Conservation (phyloP, 352 stramenopile species). For the Pythium utonaiense region DNA sequence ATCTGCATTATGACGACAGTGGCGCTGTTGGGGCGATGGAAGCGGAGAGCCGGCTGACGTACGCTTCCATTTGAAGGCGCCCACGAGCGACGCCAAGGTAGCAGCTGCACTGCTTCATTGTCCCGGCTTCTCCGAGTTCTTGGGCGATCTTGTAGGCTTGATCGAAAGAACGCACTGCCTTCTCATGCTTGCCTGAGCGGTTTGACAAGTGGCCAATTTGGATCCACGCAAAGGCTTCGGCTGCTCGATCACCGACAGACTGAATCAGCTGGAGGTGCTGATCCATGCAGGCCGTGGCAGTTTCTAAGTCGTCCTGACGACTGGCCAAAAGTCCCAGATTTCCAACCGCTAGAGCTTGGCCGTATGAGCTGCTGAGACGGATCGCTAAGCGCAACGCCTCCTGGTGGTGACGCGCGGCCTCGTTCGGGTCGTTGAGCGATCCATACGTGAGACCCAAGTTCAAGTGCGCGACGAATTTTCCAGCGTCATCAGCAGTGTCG, state of each 20-base stretch:
- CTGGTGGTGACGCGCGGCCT: slow-evolving; percentile 82
- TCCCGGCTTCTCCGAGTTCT: slow-evolving; percentile 57
- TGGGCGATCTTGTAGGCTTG: slow-evolving; percentile 75
- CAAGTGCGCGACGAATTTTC: slow-evolving; percentile 83
- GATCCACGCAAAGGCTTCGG: slow-evolving; percentile 84
- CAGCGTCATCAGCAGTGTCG: slow-evolving; percentile 72
- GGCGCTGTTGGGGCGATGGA: slow-evolving; percentile 11
- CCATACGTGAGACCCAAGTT: slow-evolving; percentile 83
- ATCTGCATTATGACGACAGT: not conserved
- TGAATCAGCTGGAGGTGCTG: slow-evolving; percentile 89
- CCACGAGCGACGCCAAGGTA: slow-evolving; percentile 74
- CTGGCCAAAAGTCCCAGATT: slow-evolving; percentile 85
- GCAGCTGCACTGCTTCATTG: slow-evolving; percentile 77
- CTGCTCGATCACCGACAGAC: slow-evolving; percentile 69
- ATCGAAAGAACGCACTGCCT: slow-evolving; percentile 71
- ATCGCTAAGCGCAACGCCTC: slow-evolving; percentile 85
- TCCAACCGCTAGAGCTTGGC: slow-evolving; percentile 82
- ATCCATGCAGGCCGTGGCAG: slow-evolving; percentile 81
- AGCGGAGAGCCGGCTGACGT: slow-evolving; percentile 43
- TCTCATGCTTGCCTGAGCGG: slow-evolving; percentile 49
- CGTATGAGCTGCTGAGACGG: slow-evolving; percentile 78
- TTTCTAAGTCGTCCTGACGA: slow-evolving; percentile 77
- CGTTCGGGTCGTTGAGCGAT: slow-evolving; percentile 57
- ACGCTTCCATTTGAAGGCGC: slow-evolving; percentile 60
- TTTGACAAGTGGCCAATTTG: slow-evolving; percentile 78